Base-by-base conservation (phyloP, 495 filamentous ascomycete species). In the Lasiosphaeria ovina region DNA sequence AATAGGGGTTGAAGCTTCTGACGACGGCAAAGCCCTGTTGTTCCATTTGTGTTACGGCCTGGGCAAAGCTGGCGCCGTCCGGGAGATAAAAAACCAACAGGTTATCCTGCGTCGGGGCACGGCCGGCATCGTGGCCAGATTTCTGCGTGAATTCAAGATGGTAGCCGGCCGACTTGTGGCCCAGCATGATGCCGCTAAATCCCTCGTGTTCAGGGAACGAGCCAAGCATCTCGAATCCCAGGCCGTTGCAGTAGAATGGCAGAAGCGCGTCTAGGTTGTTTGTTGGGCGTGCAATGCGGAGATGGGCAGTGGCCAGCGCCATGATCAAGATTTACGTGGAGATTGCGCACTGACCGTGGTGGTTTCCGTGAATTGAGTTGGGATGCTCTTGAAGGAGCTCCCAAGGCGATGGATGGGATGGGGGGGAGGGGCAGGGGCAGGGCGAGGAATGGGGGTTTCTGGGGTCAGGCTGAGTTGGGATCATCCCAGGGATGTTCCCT, bases 71-170 rank as follows among this genome's bases (percentile, higher is more conserved):
- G 10, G 33, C 35, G 16, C 54, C 17, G 14, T 72, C 63, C 0
- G 70, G 67, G 16, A 73, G 57, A 61, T 75, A 72, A 55, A 75
- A 73, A 5, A 75, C 56, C 0, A 73, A 59, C 14, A 75, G 62
- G 59, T 75, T 72, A 53, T 75, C 72, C 44, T 66, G 62, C 3
- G 72, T 72, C 2, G 72, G 72, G 14, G 69, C 67, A 9, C 69
- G 62, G 6, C 69, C 70, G 42, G 52, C 67, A 8, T 60, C 62
- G 51, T 73, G 69, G n/a, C 55, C 59, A 5, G 16, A 47, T 14
- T 63, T 53, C 6, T 55, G 52, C 0, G 72, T 73, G n/a, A 73
- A 75, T 53, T 75, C 73, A 11, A 73, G 59, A 36, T 75, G 69
- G 36, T 72, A 72, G 7, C 60, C 62, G 9, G 59, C 56, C 1